These are phyloP conservation scores for Eimeria tenella DNA, from an alignment of 169 alveolate species.

Conservation along the genomic window DNA sequence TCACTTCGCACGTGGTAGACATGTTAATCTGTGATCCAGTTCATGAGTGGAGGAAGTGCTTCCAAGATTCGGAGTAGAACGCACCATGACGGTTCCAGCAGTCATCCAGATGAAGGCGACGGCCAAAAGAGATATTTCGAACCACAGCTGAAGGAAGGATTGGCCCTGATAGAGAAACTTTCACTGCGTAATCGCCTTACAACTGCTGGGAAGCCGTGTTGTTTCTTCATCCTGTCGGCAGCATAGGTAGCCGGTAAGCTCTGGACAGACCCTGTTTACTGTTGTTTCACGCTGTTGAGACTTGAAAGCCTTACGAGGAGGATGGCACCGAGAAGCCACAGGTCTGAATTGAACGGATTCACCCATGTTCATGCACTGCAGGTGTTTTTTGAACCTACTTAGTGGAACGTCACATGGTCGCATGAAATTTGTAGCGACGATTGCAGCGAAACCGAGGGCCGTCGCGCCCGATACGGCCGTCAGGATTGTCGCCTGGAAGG, in stretches of 20 bases:
- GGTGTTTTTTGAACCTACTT: slow-evolving; percentile 44
- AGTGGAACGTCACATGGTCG: slow-evolving; percentile 77
- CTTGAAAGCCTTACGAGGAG: slow-evolving; percentile 54
- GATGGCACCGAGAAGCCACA: slow-evolving; percentile 74
- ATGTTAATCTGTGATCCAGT: slow-evolving; percentile 68
- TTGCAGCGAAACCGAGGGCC: slow-evolving; percentile 14
- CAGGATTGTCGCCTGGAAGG: slow-evolving; percentile 64
- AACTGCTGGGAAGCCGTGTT: slow-evolving; percentile 50
- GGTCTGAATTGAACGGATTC: slow-evolving; percentile 36
- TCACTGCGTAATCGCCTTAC: background rate
- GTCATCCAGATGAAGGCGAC: slow-evolving; percentile 77
- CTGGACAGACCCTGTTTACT: slow-evolving; percentile 14
- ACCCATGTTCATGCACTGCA: slow-evolving; percentile 39
- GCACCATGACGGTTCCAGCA: slow-evolving; percentile 77
- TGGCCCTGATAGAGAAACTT: background rate
- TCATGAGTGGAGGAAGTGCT: background rate
- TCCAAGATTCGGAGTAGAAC: background rate
- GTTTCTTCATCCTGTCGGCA: slow-evolving; percentile 64
- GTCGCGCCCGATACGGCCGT: slow-evolving; percentile 69
- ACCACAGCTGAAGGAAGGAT: slow-evolving; percentile 19
- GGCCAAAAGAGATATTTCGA: slow-evolving; percentile 69
- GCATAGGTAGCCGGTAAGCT: slow-evolving; percentile 79
- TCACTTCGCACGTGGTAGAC: slow-evolving; percentile 77
- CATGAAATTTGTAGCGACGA: slow-evolving; percentile 36
- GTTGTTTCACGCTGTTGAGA: background rate